Evolutionary conservation across 352 stramenopile species (phyloP), one percentile per base, ranked within the genome.

Genomic region (Phytopythium cucurbitacearum): DNA sequence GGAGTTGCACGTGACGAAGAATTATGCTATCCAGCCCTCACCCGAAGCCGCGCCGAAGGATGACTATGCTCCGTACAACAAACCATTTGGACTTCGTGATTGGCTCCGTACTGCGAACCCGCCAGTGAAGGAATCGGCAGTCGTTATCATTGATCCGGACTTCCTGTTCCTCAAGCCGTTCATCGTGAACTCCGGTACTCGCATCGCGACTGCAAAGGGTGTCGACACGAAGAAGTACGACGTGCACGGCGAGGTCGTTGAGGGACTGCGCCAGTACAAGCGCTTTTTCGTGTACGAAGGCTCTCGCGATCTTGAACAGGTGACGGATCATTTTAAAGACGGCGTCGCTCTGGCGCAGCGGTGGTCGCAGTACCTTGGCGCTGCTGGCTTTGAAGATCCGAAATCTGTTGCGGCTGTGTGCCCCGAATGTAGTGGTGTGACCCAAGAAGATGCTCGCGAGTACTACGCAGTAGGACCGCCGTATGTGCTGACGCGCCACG

Each of bases 211-310:
- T 11, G 69, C 66, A 0, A 76, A 71, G 11, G 63, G 64, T 32
- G 80, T 84, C 10, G 64, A 91, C 54, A 85, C 76, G 7, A 58
- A 81, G 34, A 73, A 90, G 51, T 76, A 87, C 52, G 56, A 74
- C n/a, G 56, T 62, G 15, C 62, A 89, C 42, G 53, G 58, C 0
- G 80, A 92, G 48, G 74, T 94, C 3, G 56, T 94, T 13, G 70
- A 89, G 55, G 84, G 84, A 4, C 69, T 91, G 42, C 75, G 77
- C 10, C 77, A 90, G 54, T 88, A 91, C 62, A 94, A 94, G 58
- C 71, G 58, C 32, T 90, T 92, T 51, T 89, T 87, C 50, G 80
- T 94, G 53, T 91, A 91, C 59, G 60, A 79, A 56, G 80, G 80
- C 36, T 54, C 56, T 43, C 76, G 77, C 7, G 46, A 67, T 7